Evolutionary conservation across 371 early-diverging fungal species (phyloP), one percentile per base, ranked within the genome.

Genomic region (Apophysomyces variabilis): DNA sequence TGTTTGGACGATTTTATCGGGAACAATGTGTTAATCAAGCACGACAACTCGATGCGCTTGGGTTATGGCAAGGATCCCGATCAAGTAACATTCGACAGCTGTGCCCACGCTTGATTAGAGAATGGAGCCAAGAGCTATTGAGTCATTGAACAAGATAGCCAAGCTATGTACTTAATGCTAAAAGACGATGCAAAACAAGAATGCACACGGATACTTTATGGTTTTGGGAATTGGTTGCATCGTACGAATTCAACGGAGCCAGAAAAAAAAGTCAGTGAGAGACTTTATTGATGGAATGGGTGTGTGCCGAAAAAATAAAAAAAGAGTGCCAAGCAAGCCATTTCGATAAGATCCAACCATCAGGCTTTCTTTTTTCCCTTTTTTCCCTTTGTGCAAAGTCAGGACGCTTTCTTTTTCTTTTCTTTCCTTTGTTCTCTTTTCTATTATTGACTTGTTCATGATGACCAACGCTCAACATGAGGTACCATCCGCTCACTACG

Each of bases 51-150:
- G 79, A 79, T 50, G 66, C 84, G 3, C 65, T 80, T 32, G 75
- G 74, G 0, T 57, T 83, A 21, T 83, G 84, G 84, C 67, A 74
- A 13, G 66, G 65, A 3, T 11, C 62, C 4, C 70, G 73, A 60
- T 71, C 79, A 9, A 66, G 70, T 14, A 77, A 83, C 62, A 72
- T 79, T 60, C 71, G 73, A 38, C 61, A 69, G 18, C 75, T 77
- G 60, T 83, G 84, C 56, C 74, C 81, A 32, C 60, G 78, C 32
- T 70, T 78, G 11, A 75, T 83, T 57, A 70, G 70, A 57, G 78
- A 76, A 38, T 83, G 84, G 84, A 81, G 84, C 26, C 75, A 70
- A 67, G 81, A 78, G 4, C 61, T 83, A 62, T 74, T 83, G 43
- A 73, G 73, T 32, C 67, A 66, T 21, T 21, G 16, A 21, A 21